These are phyloP conservation scores for Colletotrichum salicis DNA, from an alignment of 2,329 filamentous ascomycete species.

Conservation along the genomic window DNA sequence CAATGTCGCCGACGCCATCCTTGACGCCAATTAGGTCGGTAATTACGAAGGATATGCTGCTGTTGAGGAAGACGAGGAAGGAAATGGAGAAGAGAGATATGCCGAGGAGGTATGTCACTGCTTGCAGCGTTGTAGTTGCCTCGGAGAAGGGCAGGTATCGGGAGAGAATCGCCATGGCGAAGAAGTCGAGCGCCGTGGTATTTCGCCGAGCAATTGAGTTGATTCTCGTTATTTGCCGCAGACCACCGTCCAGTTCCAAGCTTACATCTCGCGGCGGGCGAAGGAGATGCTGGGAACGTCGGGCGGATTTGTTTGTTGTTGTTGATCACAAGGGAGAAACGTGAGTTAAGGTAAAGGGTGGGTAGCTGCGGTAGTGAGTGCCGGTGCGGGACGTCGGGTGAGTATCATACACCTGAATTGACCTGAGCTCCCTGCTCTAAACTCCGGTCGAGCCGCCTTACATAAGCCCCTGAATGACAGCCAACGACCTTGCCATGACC, in stretches of 20 bases:
- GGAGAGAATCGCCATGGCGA: slow-evolving; percentile 45
- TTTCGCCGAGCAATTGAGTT: slow-evolving; percentile 21
- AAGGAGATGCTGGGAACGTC: not conserved
- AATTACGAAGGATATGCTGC: slow-evolving; percentile 84
- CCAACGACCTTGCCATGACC: not conserved
- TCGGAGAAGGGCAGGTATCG: slow-evolving; percentile 68
- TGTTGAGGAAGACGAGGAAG: slow-evolving; percentile 91
- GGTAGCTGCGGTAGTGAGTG: slow-evolving; percentile 25
- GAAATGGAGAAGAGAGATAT: slow-evolving; percentile 89
- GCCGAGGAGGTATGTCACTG: slow-evolving; percentile 80
- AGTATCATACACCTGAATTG: slow-evolving; percentile 27
- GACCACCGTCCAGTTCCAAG: slow-evolving; percentile 20
- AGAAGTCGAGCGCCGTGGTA: slow-evolving; percentile 3
- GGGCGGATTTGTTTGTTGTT: slow-evolving; percentile 23
- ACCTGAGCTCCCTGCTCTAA: slow-evolving; percentile 15
- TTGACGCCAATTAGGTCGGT: slow-evolving; percentile 83
- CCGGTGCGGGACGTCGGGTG: slow-evolving; percentile 22
- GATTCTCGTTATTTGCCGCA: slow-evolving; percentile 28
- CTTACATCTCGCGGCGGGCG: slow-evolving; percentile 30
- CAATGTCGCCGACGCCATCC: slow-evolving; percentile 78
- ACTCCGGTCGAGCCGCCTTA: slow-evolving; percentile 21
- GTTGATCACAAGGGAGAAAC: slow-evolving; percentile 31
- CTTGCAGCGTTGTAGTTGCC: slow-evolving; percentile 69
- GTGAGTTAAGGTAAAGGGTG: not conserved
- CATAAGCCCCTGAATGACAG: slow-evolving; percentile 19